Evolutionary conservation across 1,284 basidiomycete genomes (phyloP).

Genomic region (Melampsora abietis-canadensis): DNA sequence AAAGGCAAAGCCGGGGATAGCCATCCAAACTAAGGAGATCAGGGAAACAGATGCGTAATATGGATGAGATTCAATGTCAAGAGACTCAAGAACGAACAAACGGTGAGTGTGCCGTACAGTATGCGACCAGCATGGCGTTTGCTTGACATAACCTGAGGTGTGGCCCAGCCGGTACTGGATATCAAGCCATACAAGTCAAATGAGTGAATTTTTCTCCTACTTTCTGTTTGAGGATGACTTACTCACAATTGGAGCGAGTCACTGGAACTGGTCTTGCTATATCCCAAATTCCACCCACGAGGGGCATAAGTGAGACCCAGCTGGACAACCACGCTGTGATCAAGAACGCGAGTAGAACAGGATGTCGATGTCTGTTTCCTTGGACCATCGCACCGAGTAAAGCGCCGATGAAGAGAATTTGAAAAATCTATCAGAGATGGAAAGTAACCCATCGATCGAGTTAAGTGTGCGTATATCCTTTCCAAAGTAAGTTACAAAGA

Average conservation of each 20-base stretch:
- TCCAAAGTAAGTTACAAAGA: neutral
- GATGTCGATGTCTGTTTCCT: slow-evolving; percentile 7
- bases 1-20: slow-evolving; percentile 6
- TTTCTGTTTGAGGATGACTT: neutral
- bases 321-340: slow-evolving; percentile 5
- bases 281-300: slow-evolving; percentile 11
- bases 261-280: neutral
- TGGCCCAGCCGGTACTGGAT: neutral
- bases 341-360: slow-evolving; percentile 3
- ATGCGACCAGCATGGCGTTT: slow-evolving; percentile 1
- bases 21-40: neutral
- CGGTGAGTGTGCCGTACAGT: neutral
- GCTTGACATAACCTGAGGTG: slow-evolving; percentile 10
- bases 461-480: too few relatives aligned
- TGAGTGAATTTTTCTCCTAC: too few relatives aligned
- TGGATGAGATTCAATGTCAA: neutral
- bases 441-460: neutral
- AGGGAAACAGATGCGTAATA: neutral
- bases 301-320: slow-evolving; percentile 6
- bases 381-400: neutral
- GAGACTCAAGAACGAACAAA: neutral
- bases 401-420: slow-evolving; percentile 6
- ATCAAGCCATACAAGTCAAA: too few relatives aligned
- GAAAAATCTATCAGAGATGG: neutral
- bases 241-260: slow-evolving; percentile 11